These are phyloP conservation scores for Nicotiana benthamiana DNA, from an alignment of 257 asterid species.

Conservation along the genomic window DNA sequence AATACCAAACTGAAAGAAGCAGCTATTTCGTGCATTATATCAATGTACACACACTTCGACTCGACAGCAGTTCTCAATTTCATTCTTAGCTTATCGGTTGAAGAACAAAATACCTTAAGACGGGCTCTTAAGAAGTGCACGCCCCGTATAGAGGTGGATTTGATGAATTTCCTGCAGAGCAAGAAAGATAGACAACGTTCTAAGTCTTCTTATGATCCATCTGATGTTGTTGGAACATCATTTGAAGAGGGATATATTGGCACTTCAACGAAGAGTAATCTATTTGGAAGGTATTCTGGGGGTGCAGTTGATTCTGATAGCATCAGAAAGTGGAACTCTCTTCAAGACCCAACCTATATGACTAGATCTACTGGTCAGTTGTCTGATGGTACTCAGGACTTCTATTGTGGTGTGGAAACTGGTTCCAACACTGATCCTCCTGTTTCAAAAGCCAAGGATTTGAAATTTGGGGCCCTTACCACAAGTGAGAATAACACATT, in stretches of 20 bases:
- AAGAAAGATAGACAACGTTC: slow-evolving; percentile 88
- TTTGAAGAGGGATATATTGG: slow-evolving; percentile 87
- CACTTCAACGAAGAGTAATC: slow-evolving; percentile 54
- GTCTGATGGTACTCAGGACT: slow-evolving; percentile 53
- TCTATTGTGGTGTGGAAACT: slow-evolving; percentile 37
- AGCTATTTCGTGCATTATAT: slow-evolving; percentile 77
- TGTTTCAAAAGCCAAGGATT: slow-evolving; percentile 38
- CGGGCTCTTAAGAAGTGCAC: slow-evolving; percentile 94
- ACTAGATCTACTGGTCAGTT: slow-evolving; percentile 26
- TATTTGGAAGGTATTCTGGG: slow-evolving; percentile 82
- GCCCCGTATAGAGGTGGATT: slow-evolving; percentile 97
- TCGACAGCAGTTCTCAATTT: slow-evolving; percentile 68
- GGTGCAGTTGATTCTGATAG: slow-evolving; percentile 87
- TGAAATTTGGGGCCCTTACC: slow-evolving; percentile 36
- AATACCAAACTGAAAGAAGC: slow-evolving; percentile 92
- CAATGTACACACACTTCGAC: slow-evolving; percentile 86
- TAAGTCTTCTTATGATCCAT: slow-evolving; percentile 61
- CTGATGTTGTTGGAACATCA: slow-evolving; percentile 80
- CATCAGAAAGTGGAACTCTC: slow-evolving; percentile 79
- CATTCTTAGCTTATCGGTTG: slow-evolving; percentile 87
- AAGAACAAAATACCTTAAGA: slow-evolving; percentile 90
- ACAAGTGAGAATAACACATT: slow-evolving; percentile 40
- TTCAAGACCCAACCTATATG: slow-evolving; percentile 25
- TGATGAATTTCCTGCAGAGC: slow-evolving; percentile 90
- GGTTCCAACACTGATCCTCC: slow-evolving; percentile 39